These are phyloP conservation scores for Debaryomyces tyrocola DNA, from an alignment of 805 yeast species.

Conservation along the genomic window DNA sequence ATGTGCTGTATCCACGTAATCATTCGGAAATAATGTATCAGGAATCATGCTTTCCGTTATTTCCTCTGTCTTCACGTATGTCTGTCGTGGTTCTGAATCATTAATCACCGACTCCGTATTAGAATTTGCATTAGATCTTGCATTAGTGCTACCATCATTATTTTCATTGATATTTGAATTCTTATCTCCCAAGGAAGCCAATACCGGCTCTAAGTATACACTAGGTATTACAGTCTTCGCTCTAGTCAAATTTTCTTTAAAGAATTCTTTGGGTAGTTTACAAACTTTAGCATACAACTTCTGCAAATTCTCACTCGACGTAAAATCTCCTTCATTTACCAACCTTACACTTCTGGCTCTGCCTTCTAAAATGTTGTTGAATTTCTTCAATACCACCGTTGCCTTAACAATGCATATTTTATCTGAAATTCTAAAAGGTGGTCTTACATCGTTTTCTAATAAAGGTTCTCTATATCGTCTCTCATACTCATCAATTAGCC, in stretches of 20 bases:
- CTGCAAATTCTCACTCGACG: neutral
- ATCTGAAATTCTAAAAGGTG: conserved; percentile 3
- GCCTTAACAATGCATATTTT: conserved; percentile 1
- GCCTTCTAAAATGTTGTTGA: conserved; percentile 12
- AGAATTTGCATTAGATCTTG: neutral
- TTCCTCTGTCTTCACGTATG: conserved; percentile 1
- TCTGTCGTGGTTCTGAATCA: neutral
- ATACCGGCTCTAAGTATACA: neutral
- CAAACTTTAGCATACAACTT: neutral
- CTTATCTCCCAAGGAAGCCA: neutral
- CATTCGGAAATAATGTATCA: conserved; percentile 9
- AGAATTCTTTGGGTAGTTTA: conserved; percentile 3
- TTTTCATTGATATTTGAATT: neutral
- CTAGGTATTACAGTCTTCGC: neutral
- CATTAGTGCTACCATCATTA: neutral
- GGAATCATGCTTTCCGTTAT: conserved; percentile 6
- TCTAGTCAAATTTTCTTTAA: conserved; percentile 1
- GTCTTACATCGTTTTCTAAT: neutral
- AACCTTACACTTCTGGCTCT: conserved; percentile 5
- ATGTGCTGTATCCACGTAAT: conserved; percentile 5
- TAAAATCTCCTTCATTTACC: neutral
- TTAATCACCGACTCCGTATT: neutral
- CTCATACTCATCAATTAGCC: conserved; percentile 4
- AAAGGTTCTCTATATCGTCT: conserved; percentile 2
- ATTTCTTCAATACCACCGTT: conserved; percentile 9